Percentiles rank a stretch among this genome's conserved stretches.
Conservation (phyloP, 768 basidiomycete species). For the Amanita inopinata region DNA sequence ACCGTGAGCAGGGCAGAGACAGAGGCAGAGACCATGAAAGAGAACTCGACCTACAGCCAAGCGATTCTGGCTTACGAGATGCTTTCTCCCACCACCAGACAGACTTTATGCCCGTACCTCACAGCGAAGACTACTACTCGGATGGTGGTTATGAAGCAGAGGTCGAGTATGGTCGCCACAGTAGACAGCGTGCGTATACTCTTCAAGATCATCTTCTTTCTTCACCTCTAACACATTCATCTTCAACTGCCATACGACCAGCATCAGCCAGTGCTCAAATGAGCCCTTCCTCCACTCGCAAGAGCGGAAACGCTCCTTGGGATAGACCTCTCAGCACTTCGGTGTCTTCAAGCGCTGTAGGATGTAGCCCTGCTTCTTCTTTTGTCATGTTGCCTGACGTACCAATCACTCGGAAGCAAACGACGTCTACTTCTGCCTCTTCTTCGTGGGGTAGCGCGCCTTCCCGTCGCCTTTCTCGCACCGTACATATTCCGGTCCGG, state of each 20-base stretch:
- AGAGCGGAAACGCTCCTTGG: slow-evolving; percentile 58
- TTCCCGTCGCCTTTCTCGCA: slow-evolving; percentile 77
- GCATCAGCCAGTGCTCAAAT: slow-evolving; percentile 57
- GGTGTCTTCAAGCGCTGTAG: slow-evolving; percentile 43
- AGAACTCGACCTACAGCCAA: slow-evolving; percentile 50
- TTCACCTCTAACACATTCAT: too few species aligned
- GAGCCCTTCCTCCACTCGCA: slow-evolving; percentile 60
- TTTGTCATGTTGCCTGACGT: slow-evolving; percentile 53
- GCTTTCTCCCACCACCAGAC: slow-evolving; percentile 48
- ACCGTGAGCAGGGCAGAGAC: slow-evolving; percentile 34
- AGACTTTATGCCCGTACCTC: slow-evolving; percentile 46
- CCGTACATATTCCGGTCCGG: slow-evolving; percentile 66
- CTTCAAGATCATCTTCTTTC: slow-evolving; percentile 27
- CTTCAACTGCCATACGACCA: slow-evolving; percentile 20
- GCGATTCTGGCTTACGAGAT: slow-evolving; percentile 53
- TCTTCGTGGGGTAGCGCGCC: slow-evolving; percentile 49
- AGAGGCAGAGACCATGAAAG: slow-evolving; percentile 39
- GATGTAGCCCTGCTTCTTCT: slow-evolving; percentile 53
- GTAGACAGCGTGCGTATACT: slow-evolving; percentile 68
- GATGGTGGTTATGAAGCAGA: slow-evolving; percentile 83
- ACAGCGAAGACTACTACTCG: slow-evolving; percentile 64
- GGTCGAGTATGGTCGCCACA: slow-evolving; percentile 52
- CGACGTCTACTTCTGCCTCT: slow-evolving; percentile 30
- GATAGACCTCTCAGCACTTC: slow-evolving; percentile 50
- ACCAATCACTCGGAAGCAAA: slow-evolving; percentile 56